Evolutionary conservation across 371 early-diverging fungal species (phyloP).

Genomic region (Mucor plumbeus): DNA sequence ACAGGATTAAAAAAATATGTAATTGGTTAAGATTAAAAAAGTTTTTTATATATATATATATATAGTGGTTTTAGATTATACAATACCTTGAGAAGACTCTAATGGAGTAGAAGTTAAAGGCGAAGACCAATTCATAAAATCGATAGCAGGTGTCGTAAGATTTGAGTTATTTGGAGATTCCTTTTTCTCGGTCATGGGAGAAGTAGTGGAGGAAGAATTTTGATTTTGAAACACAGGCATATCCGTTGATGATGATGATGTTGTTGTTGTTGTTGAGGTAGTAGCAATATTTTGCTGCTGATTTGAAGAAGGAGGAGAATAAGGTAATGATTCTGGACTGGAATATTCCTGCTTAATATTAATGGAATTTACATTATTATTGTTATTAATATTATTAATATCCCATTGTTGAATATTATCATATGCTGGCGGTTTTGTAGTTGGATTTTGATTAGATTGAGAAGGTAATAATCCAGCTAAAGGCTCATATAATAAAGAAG

Average conservation of each 20-base stretch:
- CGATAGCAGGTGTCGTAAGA: slow-evolving; percentile 15
- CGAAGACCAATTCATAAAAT: slow-evolving; percentile 20
- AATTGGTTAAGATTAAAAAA: slow-evolving; percentile 13
- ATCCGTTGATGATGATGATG: slow-evolving; percentile 16
- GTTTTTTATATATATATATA: background rate
- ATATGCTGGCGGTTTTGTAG: background rate
- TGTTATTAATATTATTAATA: background rate
- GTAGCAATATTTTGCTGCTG: slow-evolving; percentile 9
- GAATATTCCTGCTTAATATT: slow-evolving; percentile 10
- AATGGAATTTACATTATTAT: background rate
- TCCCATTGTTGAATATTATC: background rate
- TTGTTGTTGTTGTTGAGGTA: background rate
- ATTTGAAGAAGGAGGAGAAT: slow-evolving; percentile 24
- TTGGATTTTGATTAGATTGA: slow-evolving; percentile 16
- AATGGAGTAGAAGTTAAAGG: background rate
- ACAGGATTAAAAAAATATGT: background rate
- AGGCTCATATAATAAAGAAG: slow-evolving; percentile 29
- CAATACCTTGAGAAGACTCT: background rate
- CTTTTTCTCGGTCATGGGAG: slow-evolving; percentile 9
- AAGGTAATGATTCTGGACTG: slow-evolving; percentile 11
- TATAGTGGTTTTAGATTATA: background rate
- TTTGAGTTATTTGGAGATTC: background rate
- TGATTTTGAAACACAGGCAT: slow-evolving; percentile 6
- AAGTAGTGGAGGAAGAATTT: background rate
- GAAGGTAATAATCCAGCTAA: slow-evolving; percentile 19